Evolutionary conservation across 306 rosid species (phyloP), one percentile per base, ranked within the genome.

Genomic region (Gynostemma pentaphyllum): DNA sequence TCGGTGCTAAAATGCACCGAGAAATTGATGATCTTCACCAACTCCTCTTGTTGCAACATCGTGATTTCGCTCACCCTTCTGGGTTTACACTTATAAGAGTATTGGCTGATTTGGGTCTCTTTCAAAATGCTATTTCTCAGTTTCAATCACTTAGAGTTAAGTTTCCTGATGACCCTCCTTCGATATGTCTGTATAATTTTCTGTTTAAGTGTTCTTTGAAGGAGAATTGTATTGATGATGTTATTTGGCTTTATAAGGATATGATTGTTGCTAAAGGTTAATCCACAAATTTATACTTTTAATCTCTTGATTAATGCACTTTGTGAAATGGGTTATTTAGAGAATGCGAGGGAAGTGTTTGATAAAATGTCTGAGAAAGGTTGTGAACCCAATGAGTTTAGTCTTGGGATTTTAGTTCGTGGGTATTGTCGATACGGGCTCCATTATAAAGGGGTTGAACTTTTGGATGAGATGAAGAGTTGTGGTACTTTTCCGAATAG

Each of bases 321-420:
- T 0, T 88, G 95, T 53, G 86, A 83, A 6, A 80, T 79, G 0
- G 83, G 87, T 4, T 67, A 64, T 24, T 45, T 91, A 50, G 85
- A 74, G 18, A 76, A 74, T 41, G 96, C 98, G 1, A 77, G 73
- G 23, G 67, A 83, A 48, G 75, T 85, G 86, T 91, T 85, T 45
- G 96, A 85, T 68, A 87, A 74, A 88, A 91, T 91, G 92, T 68
- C 79, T 78, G 79, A 68, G 0, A 91, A 85, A 61, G 96, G 96
- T 16, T 91, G 95, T 75, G 41, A 9, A 18, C 96, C 88, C 0
- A 88, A 88, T 61, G 88, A 80, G 79, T 91, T 73, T 29, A 88
- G 81, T 59, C 32, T 79, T 62, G 98, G 85, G 56, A 74, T 88
- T 70, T 69, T 91, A 56, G 90, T 85, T 77, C 92, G 95, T 9